These are phyloP conservation scores for Hordeum marinum DNA, from an alignment of 176 grass and related monocot genomes.

Conservation along the genomic window DNA sequence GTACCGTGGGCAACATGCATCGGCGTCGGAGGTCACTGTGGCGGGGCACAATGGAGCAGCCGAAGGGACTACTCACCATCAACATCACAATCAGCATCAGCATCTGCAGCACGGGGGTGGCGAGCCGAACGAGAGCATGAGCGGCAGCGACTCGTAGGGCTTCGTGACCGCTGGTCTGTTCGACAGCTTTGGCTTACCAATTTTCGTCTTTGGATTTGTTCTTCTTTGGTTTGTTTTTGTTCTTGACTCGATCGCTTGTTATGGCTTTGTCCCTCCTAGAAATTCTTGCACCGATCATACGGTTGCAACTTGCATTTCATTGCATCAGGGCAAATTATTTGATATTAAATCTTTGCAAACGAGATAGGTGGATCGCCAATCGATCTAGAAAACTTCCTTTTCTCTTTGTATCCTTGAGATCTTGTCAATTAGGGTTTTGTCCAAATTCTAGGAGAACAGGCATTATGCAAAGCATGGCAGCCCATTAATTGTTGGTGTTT, in stretches of 20 bases:
- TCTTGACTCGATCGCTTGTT: not conserved
- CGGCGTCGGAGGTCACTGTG: slow-evolving; percentile 32
- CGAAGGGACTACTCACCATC: not conserved
- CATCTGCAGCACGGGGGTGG: slow-evolving; percentile 26
- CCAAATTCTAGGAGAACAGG: not conserved
- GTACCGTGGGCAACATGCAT: slow-evolving; percentile 44
- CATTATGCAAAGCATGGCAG: not conserved
- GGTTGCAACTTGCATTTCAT: slow-evolving; percentile 10
- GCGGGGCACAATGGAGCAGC: slow-evolving; percentile 25
- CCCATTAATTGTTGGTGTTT: not conserved
- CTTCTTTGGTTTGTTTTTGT: slow-evolving; percentile 28
- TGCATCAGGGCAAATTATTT: not conserved
- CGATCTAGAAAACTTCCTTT: not conserved
- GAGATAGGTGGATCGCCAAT: not conserved
- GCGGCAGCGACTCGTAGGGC: slow-evolving; percentile 72
- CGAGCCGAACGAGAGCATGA: slow-evolving; percentile 68
- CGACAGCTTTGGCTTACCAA: not conserved
- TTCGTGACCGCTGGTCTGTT: slow-evolving; percentile 12
- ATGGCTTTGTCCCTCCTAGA: not conserved
- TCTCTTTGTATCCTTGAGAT: not conserved
- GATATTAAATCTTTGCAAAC: not conserved
- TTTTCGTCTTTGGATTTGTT: slow-evolving; percentile 24
- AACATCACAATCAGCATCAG: not conserved
- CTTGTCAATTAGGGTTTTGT: slow-evolving; percentile 2
- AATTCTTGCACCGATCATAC: slow-evolving; percentile 15